These are phyloP conservation scores for Candida michaelii DNA, from an alignment of 805 yeast species.

Conservation along the genomic window DNA sequence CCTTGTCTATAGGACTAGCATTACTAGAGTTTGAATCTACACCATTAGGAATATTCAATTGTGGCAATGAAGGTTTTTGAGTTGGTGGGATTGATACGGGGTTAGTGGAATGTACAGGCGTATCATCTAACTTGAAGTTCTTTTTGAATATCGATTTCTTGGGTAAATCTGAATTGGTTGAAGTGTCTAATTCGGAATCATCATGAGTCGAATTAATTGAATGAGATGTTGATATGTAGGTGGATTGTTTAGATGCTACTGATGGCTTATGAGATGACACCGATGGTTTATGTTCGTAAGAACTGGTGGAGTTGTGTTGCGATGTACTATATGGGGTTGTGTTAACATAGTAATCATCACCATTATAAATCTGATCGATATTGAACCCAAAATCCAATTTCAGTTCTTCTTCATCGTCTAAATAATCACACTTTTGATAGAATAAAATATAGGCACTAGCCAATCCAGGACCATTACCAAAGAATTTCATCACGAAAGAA, in stretches of 20 bases:
- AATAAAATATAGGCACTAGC: constrained; percentile 91
- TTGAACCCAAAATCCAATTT: constrained; percentile 36
- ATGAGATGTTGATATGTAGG: background rate
- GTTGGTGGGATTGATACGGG: constrained; percentile 3
- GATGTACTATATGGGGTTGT: background rate
- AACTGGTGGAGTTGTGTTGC: constrained; percentile 1
- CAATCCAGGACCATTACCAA: constrained; percentile 84
- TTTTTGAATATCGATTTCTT: constrained; percentile 27
- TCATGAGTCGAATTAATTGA: constrained; percentile 1
- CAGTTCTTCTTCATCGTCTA: constrained; percentile 36
- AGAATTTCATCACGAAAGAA: constrained; percentile 75
- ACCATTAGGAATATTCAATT: constrained; percentile 4
- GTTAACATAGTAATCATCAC: constrained; percentile 24
- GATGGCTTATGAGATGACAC: background rate
- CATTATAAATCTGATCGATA: constrained; percentile 30
- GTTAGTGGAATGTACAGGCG: constrained; percentile 3
- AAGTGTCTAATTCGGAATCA: background rate
- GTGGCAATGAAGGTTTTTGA: constrained; percentile 7
- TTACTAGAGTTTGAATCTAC: background rate
- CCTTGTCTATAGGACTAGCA: constrained; percentile 7
- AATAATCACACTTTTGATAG: constrained; percentile 54
- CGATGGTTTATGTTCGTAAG: constrained; percentile 3
- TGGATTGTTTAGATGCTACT: background rate
- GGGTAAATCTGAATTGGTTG: background rate
- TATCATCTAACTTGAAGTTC: constrained; percentile 27